Evolutionary conservation across 768 basidiomycete genomes (phyloP), one percentile per base, ranked within the genome.

Genomic region (Chalciporus pseudorubinellus): DNA sequence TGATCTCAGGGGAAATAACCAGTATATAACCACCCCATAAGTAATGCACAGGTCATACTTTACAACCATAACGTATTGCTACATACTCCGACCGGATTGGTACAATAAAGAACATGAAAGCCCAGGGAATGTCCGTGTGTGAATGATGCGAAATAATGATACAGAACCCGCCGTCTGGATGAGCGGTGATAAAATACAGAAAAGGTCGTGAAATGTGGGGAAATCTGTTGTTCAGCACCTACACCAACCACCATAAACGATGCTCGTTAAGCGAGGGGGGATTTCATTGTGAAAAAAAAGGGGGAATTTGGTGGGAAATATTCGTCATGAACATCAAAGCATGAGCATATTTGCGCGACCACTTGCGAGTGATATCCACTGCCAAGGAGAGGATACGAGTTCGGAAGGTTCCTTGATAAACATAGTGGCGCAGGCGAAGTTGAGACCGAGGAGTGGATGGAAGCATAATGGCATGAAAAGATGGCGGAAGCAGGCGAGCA

Each of bases 51-150:
- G 59, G 47, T 20, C 66, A 57, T 70, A 68, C 41, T 65, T 69
- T 70, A 69, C 69, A 70, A 46, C 45, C 64, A 68, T 70, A 70
- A 69, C 55, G 67, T 69, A 69, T 59, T 48, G 69, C 67, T 69
- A 69, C 69, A 69, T 63, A 60, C 53, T 55, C 53, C 50, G 51
- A 52, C 53, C 31, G 46, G 36, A 53, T 51, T 39, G 57, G 53
- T 62, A 66, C 48, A 59, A 58, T 59, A 65, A 62, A 53, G 26
- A 59, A 56, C 56, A 51, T 59, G 61, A 50, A 41, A 28, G 50
- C 48, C 18, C 49, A 55, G 36, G 20, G 19, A 53, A 51, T 28
- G 64, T 67, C 59, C 66, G 52, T 55, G 47, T 54, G 62, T 42
- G 62, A 26, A 59, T 55, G 56, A 69, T 70, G 68, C 67, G 39